Conservation (phyloP, 2,329 filamentous ascomycete genomes). For the Ustulina deusta region DNA sequence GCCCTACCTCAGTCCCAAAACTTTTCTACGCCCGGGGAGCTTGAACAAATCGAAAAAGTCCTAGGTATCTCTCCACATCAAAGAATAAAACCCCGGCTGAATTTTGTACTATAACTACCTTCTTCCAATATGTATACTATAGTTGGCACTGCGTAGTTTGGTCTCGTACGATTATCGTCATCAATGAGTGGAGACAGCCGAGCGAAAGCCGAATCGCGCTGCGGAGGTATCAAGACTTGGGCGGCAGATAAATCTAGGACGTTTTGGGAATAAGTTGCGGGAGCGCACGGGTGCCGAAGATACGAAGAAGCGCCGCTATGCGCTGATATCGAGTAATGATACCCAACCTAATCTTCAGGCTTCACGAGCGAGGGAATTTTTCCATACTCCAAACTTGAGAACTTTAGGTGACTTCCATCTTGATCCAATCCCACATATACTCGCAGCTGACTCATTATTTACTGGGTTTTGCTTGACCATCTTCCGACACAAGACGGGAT, state of each 20-base stretch:
- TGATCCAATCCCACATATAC: not conserved
- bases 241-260: conserved; percentile 3
- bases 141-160: not conserved
- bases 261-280: not conserved
- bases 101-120: not conserved
- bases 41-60: not conserved
- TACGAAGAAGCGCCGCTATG: not conserved
- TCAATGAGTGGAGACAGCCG: not conserved
- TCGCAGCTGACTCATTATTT: not conserved
- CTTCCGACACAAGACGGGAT: not conserved
- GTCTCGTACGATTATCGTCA: not conserved
- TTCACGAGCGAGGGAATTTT: not conserved
- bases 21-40: not conserved
- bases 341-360: not conserved
- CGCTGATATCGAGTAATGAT: not conserved
- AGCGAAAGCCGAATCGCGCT: not conserved
- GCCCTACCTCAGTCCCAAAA: too few relatives aligned
- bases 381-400: not conserved
- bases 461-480: not conserved
- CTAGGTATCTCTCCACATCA: not conserved
- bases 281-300: not conserved
- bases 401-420: not conserved
- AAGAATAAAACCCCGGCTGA: not conserved
- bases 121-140: not conserved
- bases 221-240: not conserved